Evolutionary conservation across 768 basidiomycete genomes (phyloP).

Genomic region (Amanita phalloides): DNA sequence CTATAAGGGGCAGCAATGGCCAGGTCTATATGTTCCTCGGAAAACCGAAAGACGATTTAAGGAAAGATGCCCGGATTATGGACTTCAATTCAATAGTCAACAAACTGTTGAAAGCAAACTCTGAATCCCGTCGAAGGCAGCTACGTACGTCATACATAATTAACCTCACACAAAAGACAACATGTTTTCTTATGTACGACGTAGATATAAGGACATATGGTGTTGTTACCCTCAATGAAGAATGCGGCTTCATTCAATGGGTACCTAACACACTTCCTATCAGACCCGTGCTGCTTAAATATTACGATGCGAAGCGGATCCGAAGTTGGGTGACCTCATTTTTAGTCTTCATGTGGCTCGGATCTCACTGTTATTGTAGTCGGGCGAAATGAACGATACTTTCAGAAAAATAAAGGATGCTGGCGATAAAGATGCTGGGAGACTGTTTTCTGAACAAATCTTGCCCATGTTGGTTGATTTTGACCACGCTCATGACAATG

Average conservation of each 20-base stretch:
- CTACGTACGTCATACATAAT: constrained; percentile 50
- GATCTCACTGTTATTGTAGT: constrained; percentile 19
- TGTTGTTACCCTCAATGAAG: constrained; percentile 96
- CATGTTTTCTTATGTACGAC: neutral
- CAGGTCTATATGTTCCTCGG: constrained; percentile 84
- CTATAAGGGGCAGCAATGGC: constrained; percentile 75
- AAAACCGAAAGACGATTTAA: constrained; percentile 94
- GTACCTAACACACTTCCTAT: constrained; percentile 86
- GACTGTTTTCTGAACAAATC: constrained; percentile 42
- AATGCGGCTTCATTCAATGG: constrained; percentile 98
- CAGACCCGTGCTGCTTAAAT: constrained; percentile 59
- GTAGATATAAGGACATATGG: constrained; percentile 95
- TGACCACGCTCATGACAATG: neutral
- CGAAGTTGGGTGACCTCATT: constrained; percentile 26
- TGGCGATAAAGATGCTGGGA: constrained; percentile 37
- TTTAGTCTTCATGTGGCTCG: neutral
- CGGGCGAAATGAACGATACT: constrained; percentile 29
- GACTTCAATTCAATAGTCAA: constrained; percentile 98
- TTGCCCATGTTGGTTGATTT: constrained; percentile 38
- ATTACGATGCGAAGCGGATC: constrained; percentile 43
- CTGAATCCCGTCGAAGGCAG: constrained; percentile 83
- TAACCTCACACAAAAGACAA: neutral
- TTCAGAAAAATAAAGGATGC: constrained; percentile 42
- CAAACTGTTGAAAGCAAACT: constrained; percentile 87
- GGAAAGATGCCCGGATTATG: constrained; percentile 97